Conservation (phyloP, 257 asterid species). For the Ilex aquifolium region DNA sequence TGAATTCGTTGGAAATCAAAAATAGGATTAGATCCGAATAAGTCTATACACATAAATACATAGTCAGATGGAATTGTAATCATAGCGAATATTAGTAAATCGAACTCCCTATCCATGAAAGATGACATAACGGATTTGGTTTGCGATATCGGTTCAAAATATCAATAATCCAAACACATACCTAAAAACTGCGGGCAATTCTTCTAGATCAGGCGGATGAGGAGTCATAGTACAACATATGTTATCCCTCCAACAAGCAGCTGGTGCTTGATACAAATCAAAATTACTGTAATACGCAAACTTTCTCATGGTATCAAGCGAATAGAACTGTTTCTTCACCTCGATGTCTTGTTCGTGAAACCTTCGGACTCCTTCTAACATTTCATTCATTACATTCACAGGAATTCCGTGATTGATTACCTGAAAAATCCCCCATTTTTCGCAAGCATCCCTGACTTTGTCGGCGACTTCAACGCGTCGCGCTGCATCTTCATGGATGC, state of each 20-base stretch:
- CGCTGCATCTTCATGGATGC: neutral
- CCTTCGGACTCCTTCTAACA: slow-evolving; percentile 12
- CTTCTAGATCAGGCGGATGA: slow-evolving; percentile 10
- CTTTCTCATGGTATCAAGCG: slow-evolving; percentile 27
- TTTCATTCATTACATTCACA: slow-evolving; percentile 20
- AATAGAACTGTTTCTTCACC: slow-evolving; percentile 36
- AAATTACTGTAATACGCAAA: slow-evolving; percentile 29
- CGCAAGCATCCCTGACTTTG: neutral
- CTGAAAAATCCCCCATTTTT: neutral
- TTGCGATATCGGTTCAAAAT: no score
- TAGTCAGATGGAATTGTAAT: no score
- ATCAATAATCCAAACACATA: neutral
- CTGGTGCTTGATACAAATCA: slow-evolving; percentile 31
- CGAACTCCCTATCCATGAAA: neutral
- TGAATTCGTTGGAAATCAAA: no score
- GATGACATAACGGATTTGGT: neutral
- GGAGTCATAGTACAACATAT: slow-evolving; percentile 24
- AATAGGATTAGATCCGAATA: no score
- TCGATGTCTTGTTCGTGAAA: slow-evolving; percentile 9
- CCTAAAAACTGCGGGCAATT: slow-evolving; percentile 51
- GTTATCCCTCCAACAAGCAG: slow-evolving; percentile 65
- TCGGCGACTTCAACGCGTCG: slow-evolving; percentile 1
- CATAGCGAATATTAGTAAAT: no score
- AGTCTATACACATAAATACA: no score
- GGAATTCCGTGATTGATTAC: neutral